These are phyloP conservation scores for Cercis canadensis DNA, from an alignment of 306 rosid genomes.

Conservation along the genomic window DNA sequence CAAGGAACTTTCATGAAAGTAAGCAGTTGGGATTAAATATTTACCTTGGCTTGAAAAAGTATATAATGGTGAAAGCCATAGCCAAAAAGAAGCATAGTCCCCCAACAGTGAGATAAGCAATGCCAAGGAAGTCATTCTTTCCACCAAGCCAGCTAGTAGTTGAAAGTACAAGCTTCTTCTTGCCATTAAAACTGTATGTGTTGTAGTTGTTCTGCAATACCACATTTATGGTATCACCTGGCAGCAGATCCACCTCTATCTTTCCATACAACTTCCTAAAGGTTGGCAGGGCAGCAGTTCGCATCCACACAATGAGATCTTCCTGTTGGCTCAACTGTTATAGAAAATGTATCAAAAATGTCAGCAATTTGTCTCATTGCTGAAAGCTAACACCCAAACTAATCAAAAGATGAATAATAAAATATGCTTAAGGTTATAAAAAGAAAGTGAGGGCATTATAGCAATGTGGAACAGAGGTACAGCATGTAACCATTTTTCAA, in stretches of 20 bases:
- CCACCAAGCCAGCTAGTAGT: constrained; percentile 88
- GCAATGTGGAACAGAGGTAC: not conserved
- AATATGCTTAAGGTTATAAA: constrained; percentile 3
- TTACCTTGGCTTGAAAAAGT: constrained; percentile 93
- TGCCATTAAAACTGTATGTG: constrained; percentile 76
- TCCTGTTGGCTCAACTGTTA: constrained; percentile 74
- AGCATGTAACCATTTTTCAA: not conserved
- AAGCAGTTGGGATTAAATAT: constrained; percentile 17
- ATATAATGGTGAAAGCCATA: constrained; percentile 75
- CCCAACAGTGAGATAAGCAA: constrained; percentile 89
- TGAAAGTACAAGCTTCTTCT: constrained; percentile 78
- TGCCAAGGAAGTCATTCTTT: constrained; percentile 80
- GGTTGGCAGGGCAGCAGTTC: constrained; percentile 84
- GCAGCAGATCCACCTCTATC: constrained; percentile 67
- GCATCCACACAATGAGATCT: constrained; percentile 88
- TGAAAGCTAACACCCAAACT: constrained; percentile 11
- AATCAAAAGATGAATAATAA: constrained; percentile 11
- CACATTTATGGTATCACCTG: constrained; percentile 50
- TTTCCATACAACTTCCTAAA: constrained; percentile 78
- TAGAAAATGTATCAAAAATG: constrained; percentile 35
- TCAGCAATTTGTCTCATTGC: constrained; percentile 38
- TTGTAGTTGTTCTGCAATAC: constrained; percentile 58
- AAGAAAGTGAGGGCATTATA: not conserved
- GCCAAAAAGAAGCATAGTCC: constrained; percentile 90
- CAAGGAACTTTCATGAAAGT: not conserved